Conservation (phyloP, 495 filamentous ascomycete genomes). For the Elasticomyces elasticus region DNA sequence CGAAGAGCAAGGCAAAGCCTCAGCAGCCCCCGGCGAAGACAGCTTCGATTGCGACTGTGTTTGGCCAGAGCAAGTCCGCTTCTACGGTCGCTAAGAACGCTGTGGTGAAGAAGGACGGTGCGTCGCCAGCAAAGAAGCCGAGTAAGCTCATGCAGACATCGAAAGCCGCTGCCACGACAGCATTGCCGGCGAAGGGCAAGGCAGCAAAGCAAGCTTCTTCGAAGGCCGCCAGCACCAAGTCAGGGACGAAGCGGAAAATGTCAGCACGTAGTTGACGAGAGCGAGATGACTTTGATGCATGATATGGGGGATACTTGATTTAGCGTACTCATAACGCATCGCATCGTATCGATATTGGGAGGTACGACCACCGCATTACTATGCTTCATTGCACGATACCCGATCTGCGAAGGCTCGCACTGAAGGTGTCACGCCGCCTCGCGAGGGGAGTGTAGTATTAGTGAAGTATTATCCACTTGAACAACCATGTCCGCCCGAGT, state of each 20-base stretch:
- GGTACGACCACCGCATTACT: too few relatives aligned
- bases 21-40: not conserved
- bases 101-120: conserved; percentile 1
- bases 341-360: too few relatives aligned
- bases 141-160: conserved; percentile 19
- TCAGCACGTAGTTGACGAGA: too few relatives aligned
- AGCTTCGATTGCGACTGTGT: not conserved
- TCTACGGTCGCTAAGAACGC: conserved; percentile 7
- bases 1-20: not conserved
- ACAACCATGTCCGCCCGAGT: not conserved
- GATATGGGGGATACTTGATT: too few relatives aligned
- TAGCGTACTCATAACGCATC: not conserved
- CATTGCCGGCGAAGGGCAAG: too few relatives aligned
- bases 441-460: not conserved
- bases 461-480: not conserved
- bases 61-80: conserved; percentile 15
- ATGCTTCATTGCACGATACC: too few relatives aligned
- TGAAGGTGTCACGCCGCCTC: not conserved
- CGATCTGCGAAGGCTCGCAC: too few relatives aligned
- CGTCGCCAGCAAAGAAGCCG: not conserved
- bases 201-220: too few relatives aligned
- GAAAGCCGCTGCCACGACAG: too few relatives aligned
- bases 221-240: too few relatives aligned
- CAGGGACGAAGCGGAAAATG: too few relatives aligned
- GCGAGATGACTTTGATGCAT: too few relatives aligned